Percentiles rank a stretch among this genome's conserved stretches.
phyloP scores from a whole-genome alignment of 805 yeast genomes.

The Yarrowia sp. region DNA sequence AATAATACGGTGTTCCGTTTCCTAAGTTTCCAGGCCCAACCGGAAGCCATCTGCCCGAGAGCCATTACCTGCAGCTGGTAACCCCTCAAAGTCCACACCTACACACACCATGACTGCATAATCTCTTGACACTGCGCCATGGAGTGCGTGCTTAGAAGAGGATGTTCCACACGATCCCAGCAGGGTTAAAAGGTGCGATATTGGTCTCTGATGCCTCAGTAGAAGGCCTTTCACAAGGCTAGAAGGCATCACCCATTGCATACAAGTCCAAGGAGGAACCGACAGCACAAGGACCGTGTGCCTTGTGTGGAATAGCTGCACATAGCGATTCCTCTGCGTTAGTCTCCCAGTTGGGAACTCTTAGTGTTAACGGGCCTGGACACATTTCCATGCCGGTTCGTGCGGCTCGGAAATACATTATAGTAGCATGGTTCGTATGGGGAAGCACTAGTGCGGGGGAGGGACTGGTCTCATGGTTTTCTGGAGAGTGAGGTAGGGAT shows the following conservation, averaged over 20 bases:
- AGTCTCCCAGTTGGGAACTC: not conserved
- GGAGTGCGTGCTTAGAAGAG: not conserved
- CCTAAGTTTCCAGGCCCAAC: not conserved
- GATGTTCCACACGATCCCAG: not conserved
- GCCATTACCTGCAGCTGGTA: not conserved
- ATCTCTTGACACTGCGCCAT: not conserved
- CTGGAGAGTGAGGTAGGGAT: not conserved
- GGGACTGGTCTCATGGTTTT: not conserved
- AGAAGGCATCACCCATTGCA: not conserved
- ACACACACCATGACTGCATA: not conserved
- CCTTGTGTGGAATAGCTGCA: not conserved
- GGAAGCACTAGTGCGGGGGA: constrained; percentile 10
- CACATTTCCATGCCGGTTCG: constrained; percentile 6
- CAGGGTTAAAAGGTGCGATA: not conserved
- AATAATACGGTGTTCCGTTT: not conserved
- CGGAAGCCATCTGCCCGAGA: constrained; percentile 13
- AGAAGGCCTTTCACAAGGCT: not conserved
- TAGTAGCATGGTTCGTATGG: constrained; percentile 3
- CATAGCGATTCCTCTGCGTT: not conserved
- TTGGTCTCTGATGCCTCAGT: not conserved
- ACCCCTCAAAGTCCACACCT: constrained; percentile 15
- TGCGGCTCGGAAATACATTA: constrained; percentile 14
- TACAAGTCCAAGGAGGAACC: not conserved
- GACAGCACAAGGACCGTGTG: not conserved
- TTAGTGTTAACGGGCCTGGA: not conserved